Percentiles rank a stretch among this genome's conserved stretches.
These are phyloP conservation scores for Pyronema omphalodes DNA, from an alignment of 495 filamentous ascomycete genomes.

Conservation along the genomic window DNA sequence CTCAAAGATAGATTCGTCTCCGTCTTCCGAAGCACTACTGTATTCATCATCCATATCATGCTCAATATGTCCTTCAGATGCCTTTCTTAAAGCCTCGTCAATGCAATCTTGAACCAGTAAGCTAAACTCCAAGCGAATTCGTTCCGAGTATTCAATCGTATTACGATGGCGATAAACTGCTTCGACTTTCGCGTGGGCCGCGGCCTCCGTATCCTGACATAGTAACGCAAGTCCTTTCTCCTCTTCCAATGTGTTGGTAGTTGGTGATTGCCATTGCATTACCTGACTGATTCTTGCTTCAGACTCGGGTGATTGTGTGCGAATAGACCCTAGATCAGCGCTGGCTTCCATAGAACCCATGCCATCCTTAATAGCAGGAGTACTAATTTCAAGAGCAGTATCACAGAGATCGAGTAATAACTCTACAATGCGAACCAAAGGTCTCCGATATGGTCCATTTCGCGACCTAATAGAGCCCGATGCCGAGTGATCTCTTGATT, in stretches of 20 bases:
- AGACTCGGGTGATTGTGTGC: constrained; percentile 86
- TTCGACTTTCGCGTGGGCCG: constrained; percentile 75
- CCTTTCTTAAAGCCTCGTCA: constrained; percentile 75
- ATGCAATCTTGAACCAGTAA: constrained; percentile 88
- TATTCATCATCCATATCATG: constrained; percentile 29
- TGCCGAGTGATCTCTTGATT: constrained; percentile 65
- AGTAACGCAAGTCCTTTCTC: constrained; percentile 80
- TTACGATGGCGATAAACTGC: constrained; percentile 76
- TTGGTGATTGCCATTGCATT: constrained; percentile 84
- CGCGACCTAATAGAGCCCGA: constrained; percentile 51
- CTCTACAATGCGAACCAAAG: constrained; percentile 81
- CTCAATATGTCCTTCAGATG: constrained; percentile 40
- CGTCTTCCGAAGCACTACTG: constrained; percentile 18
- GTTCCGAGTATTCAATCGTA: constrained; percentile 88
- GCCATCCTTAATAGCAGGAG: constrained; percentile 72
- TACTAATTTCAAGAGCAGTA: constrained; percentile 85
- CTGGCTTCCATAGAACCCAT: constrained; percentile 33
- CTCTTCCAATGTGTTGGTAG: constrained; percentile 77
- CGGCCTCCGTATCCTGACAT: constrained; percentile 68
- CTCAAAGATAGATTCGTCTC: constrained; percentile 22
- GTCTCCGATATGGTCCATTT: constrained; percentile 71
- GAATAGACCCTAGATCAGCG: constrained; percentile 40
- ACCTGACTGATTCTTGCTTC: constrained; percentile 86
- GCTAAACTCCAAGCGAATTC: constrained; percentile 83
- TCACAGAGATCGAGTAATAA: constrained; percentile 88